A percentile compares a stretch with the other conserved stretches of the same genome.
Conservation (phyloP, 306 rosid genomes). For the Malus asiatica region DNA sequence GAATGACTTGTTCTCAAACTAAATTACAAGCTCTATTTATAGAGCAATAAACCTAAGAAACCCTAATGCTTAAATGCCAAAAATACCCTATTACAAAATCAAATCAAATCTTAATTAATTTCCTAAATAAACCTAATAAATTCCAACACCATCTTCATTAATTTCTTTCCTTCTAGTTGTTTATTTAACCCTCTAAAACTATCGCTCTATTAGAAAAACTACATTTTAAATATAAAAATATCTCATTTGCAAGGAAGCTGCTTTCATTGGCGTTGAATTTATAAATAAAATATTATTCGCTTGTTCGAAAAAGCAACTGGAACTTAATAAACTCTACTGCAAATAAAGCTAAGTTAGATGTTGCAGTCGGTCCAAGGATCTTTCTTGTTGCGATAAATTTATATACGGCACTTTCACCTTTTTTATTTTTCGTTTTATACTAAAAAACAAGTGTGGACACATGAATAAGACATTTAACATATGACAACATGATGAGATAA, state of each 20-base stretch:
- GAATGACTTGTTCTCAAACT: too few species aligned
- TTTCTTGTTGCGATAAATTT: background rate
- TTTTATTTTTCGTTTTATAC: background rate
- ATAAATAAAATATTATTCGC: background rate
- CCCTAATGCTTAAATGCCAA: too few species aligned
- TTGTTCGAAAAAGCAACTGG: background rate
- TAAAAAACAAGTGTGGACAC: background rate
- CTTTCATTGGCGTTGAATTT: background rate
- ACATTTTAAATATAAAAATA: background rate
- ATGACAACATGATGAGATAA: background rate
- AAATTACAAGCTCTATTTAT: too few species aligned
- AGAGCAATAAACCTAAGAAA: too few species aligned
- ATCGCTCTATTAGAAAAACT: background rate
- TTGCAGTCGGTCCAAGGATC: background rate
- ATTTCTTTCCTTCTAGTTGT: too few species aligned
- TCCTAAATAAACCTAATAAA: too few species aligned
- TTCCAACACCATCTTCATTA: accelerated
- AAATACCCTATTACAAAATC: too few species aligned
- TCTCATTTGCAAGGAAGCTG: background rate
- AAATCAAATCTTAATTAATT: too few species aligned
- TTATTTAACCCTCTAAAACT: background rate
- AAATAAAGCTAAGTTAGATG: background rate
- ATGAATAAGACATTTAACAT: background rate
- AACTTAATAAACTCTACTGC: background rate
- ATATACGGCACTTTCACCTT: background rate